phyloP scores from a whole-genome alignment of 768 basidiomycete genomes.

The Pleurotus tuoliensis region DNA sequence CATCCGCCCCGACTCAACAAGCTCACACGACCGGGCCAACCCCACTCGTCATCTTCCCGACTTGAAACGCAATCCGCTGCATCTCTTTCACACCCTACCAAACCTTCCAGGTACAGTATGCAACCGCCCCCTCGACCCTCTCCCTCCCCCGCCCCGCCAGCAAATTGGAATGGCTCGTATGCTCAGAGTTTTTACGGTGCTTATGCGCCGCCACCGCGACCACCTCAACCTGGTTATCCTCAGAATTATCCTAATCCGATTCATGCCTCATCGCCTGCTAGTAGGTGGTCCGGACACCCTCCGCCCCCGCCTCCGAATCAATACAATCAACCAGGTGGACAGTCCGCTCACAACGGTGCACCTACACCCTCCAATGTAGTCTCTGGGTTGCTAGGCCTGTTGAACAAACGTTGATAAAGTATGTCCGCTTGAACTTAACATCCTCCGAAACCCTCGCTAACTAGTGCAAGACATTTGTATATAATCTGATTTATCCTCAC shows the following conservation, averaged over 20 bases:
- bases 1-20: slow-evolving; percentile 15
- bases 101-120: slow-evolving; percentile 32
- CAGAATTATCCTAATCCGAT: neutral
- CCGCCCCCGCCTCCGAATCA: slow-evolving; percentile 4
- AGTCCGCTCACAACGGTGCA: neutral
- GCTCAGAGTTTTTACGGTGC: slow-evolving; percentile 8
- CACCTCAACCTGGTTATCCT: slow-evolving; percentile 5
- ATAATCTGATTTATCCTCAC: too few relatives aligned
- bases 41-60: slow-evolving; percentile 20
- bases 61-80: slow-evolving; percentile 32
- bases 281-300: neutral
- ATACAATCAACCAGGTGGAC: neutral
- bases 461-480: too few relatives aligned
- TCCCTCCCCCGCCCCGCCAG: slow-evolving; percentile 10
- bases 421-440: too few relatives aligned
- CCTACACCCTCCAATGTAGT: slow-evolving; percentile 1
- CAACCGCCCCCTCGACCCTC: slow-evolving; percentile 24
- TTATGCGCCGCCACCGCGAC: slow-evolving; percentile 8
- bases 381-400: slow-evolving; percentile 1
- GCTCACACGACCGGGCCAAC: slow-evolving; percentile 15
- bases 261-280: neutral
- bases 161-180: neutral
- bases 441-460: too few relatives aligned
- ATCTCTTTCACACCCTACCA: slow-evolving; percentile 39
- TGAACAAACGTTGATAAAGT: neutral